A percentile compares a stretch with the other conserved stretches of the same genome.
phyloP scores from a whole-genome alignment of 2,329 filamentous ascomycete species.

The Microsporum audouinii region DNA sequence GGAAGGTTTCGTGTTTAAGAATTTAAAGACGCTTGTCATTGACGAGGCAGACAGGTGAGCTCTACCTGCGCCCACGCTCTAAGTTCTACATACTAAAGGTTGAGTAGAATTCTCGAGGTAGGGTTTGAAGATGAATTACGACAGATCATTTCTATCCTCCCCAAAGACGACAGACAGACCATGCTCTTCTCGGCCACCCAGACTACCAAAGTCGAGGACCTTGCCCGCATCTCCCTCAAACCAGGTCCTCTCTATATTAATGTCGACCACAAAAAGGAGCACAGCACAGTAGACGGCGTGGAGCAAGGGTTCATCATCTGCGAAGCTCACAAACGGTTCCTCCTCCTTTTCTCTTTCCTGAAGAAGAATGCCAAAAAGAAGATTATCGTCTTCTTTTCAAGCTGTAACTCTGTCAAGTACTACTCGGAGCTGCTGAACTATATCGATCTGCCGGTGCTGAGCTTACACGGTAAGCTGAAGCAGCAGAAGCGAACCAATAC shows the following conservation, averaged over 20 bases:
- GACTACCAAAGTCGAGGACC: constrained; percentile 95
- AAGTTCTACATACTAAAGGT: not conserved
- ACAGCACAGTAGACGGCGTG: constrained; percentile 81
- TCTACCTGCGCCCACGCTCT: not conserved
- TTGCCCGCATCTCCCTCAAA: constrained; percentile 83
- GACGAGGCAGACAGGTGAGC: constrained; percentile 74
- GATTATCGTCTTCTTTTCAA: constrained; percentile 92
- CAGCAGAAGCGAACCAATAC: constrained; percentile 98
- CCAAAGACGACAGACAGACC: constrained; percentile 76
- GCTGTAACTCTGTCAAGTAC: constrained; percentile 89
- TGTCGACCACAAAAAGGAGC: constrained; percentile 79
- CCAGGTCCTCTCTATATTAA: constrained; percentile 93
- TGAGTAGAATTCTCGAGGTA: constrained; percentile 65
- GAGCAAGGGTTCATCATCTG: constrained; percentile 95
- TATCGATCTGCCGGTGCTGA: constrained; percentile 81
- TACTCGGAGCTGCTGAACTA: constrained; percentile 93
- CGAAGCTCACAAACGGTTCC: constrained; percentile 85
- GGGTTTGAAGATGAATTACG: constrained; percentile 99
- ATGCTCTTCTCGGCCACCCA: constrained; percentile 99
- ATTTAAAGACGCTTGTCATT: constrained; percentile 81
- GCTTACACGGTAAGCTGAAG: constrained; percentile 90
- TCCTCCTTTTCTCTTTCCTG: constrained; percentile 86
- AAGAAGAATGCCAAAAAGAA: constrained; percentile 91
- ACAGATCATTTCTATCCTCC: constrained; percentile 88
- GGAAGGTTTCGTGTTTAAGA: constrained; percentile 79